Evolutionary conservation across 495 filamentous ascomycete genomes (phyloP).

Genomic region (Penicillium parvum): DNA sequence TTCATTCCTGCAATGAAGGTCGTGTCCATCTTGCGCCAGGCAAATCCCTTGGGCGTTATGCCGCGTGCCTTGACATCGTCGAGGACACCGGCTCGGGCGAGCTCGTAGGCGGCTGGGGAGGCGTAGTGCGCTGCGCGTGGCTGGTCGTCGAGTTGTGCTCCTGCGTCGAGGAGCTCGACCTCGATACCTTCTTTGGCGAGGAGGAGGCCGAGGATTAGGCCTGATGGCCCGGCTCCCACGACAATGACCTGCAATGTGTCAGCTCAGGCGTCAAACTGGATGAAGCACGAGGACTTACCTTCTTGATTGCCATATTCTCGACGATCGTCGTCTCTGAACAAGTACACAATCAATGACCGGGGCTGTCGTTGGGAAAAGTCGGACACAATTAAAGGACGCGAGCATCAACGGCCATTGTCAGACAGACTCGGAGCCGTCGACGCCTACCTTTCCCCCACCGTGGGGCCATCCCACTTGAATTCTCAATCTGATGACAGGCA

Average conservation of each 20-base stretch:
- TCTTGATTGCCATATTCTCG: conserved; percentile 18
- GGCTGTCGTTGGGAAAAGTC: neutral
- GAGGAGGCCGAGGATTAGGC: conserved; percentile 52
- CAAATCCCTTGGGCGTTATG: conserved; percentile 46
- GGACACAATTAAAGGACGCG: neutral
- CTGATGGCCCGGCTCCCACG: conserved; percentile 54
- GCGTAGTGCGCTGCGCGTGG: conserved; percentile 54
- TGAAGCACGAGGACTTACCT: no score
- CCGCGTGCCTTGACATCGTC: conserved; percentile 48
- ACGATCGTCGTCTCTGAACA: no score
- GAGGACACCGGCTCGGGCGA: conserved; percentile 52
- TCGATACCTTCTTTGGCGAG: conserved; percentile 50
- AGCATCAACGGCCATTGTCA: neutral
- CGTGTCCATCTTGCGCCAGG: conserved; percentile 48
- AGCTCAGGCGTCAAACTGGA: no score
- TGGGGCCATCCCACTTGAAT: conserved; percentile 11
- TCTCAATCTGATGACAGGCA: no score
- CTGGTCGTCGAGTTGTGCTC: conserved; percentile 46
- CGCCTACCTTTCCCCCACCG: conserved; percentile 10
- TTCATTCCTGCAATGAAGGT: conserved; percentile 32
- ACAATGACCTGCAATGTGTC: conserved; percentile 36
- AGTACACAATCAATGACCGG: neutral
- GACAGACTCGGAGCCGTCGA: no score
- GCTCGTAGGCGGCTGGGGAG: conserved; percentile 47
- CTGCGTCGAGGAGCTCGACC: conserved; percentile 49